Evolutionary conservation across 2,329 filamentous ascomycete genomes (phyloP).

Genomic region (Colletotrichum theobromicola): DNA sequence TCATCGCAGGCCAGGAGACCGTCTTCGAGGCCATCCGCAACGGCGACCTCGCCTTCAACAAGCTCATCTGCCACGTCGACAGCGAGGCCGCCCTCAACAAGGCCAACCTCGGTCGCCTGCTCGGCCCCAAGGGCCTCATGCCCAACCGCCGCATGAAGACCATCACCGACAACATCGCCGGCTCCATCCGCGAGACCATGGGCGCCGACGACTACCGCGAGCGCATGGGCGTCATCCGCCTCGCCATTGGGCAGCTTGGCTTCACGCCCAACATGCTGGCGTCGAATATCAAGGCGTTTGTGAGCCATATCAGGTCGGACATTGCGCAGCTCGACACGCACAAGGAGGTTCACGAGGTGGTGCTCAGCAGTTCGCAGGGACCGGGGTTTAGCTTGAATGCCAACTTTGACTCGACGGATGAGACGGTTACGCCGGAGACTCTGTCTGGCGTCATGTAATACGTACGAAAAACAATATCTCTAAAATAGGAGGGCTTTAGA

Average conservation of each 20-base stretch:
- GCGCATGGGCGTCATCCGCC: conserved; percentile 79
- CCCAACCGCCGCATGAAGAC: conserved; percentile 88
- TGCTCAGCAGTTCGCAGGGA: conserved; percentile 85
- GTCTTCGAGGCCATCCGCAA: conserved; percentile 79
- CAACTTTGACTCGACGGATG: conserved; percentile 69
- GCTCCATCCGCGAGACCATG: conserved; percentile 80
- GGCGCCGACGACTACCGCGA: conserved; percentile 90
- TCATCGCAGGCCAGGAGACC: conserved; percentile 82
- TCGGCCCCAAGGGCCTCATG: conserved; percentile 93
- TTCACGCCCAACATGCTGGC: conserved; percentile 88
- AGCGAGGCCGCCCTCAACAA: conserved; percentile 81
- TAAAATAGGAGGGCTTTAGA: background rate
- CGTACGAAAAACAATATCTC: background rate
- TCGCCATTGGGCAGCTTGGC: conserved; percentile 89
- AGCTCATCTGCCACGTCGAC: conserved; percentile 83
- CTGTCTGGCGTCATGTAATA: conserved; percentile 60
- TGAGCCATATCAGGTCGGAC: conserved; percentile 75
- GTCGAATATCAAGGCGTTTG: conserved; percentile 80
- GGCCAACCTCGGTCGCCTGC: conserved; percentile 77
- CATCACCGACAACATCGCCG: conserved; percentile 79
- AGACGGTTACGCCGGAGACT: conserved; percentile 57
- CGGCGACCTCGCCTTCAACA: conserved; percentile 85
- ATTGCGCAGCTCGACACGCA: conserved; percentile 59
- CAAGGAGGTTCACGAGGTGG: conserved; percentile 61
- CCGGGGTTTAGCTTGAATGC: conserved; percentile 89